Percentiles rank a stretch among this genome's conserved stretches.
Evolutionary conservation across 1,284 basidiomycete genomes (phyloP).

Genomic region (Rhodotorula sp.): DNA sequence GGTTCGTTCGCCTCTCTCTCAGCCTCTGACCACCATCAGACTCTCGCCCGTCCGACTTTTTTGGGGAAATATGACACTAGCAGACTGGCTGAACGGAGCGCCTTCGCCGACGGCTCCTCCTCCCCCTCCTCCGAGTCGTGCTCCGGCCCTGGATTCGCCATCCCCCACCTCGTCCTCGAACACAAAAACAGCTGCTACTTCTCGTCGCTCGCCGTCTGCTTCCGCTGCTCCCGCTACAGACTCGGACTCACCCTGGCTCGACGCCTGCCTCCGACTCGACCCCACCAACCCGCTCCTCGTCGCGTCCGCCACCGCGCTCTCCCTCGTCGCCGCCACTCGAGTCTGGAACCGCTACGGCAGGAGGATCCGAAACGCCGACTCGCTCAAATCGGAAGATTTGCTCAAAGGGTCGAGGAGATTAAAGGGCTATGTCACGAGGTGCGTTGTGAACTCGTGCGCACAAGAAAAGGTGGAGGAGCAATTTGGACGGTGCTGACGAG

Average conservation of each 20-base stretch:
- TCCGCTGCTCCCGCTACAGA: too few relatives aligned
- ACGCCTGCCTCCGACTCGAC: background rate
- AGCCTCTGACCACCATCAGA: too few relatives aligned
- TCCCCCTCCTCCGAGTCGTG: too few relatives aligned
- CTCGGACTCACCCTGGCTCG: background rate
- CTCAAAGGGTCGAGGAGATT: background rate
- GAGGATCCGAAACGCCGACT: background rate
- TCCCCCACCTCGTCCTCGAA: too few relatives aligned
- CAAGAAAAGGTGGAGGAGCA: background rate
- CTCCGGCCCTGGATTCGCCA: too few relatives aligned
- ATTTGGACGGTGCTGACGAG: background rate
- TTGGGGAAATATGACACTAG: too few relatives aligned
- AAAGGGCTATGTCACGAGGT: background rate
- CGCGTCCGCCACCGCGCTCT: background rate
- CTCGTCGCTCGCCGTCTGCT: too few relatives aligned
- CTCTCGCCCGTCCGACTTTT: too few relatives aligned
- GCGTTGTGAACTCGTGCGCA: background rate
- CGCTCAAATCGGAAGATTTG: background rate
- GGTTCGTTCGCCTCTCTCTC: too few relatives aligned
- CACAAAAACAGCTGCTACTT: too few relatives aligned
- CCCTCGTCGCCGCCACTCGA: background rate
- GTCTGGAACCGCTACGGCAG: slow-evolving; percentile 2
- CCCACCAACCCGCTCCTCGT: background rate
- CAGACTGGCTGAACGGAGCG: too few relatives aligned
- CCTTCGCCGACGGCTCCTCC: too few relatives aligned